A percentile compares a stretch with the other conserved stretches of the same genome.
These are phyloP conservation scores for Neospora caninum DNA, from an alignment of 169 alveolate genomes.

Conservation along the genomic window DNA sequence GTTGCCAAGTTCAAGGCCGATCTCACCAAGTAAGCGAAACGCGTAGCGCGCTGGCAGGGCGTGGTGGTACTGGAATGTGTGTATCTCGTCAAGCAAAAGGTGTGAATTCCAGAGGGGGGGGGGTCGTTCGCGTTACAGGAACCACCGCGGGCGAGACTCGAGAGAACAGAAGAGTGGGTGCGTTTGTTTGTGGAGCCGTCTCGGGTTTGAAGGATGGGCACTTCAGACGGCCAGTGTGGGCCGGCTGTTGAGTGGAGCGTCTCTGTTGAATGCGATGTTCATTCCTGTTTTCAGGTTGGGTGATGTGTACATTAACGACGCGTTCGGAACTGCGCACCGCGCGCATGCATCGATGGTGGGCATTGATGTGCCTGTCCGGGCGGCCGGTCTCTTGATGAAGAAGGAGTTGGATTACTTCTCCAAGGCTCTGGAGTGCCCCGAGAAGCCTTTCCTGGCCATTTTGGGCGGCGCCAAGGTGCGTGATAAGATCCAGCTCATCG, in stretches of 20 bases:
- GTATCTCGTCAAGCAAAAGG: too few relatives aligned
- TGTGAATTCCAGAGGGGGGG: too few relatives aligned
- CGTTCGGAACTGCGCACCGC: slow-evolving; percentile 99
- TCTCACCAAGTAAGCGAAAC: slow-evolving; percentile 87
- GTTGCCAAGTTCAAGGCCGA: slow-evolving; percentile 89
- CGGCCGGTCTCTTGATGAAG: slow-evolving; percentile 95
- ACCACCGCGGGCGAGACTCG: too few relatives aligned
- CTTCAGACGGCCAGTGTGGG: too few relatives aligned
- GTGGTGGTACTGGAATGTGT: too few relatives aligned
- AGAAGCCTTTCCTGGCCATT: slow-evolving; percentile 94
- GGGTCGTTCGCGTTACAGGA: too few relatives aligned
- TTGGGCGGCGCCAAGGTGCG: slow-evolving; percentile 99
- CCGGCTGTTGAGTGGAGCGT: too few relatives aligned
- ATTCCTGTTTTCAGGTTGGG: slow-evolving; percentile 95
- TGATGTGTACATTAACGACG: slow-evolving; percentile 96
- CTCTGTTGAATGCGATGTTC: too few relatives aligned
- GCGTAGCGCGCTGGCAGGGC: too few relatives aligned
- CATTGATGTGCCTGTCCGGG: slow-evolving; percentile 85
- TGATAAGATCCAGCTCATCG: slow-evolving; percentile 96
- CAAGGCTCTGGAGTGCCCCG: slow-evolving; percentile 94
- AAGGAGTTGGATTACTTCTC: slow-evolving; percentile 96
- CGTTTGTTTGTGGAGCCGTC: too few relatives aligned
- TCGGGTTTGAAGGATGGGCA: too few relatives aligned
- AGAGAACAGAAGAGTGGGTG: too few relatives aligned
- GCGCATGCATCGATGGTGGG: slow-evolving; percentile 99